Evolutionary conservation across 768 basidiomycete genomes (phyloP), one percentile per base, ranked within the genome.

Genomic region (Lentinula edodes): DNA sequence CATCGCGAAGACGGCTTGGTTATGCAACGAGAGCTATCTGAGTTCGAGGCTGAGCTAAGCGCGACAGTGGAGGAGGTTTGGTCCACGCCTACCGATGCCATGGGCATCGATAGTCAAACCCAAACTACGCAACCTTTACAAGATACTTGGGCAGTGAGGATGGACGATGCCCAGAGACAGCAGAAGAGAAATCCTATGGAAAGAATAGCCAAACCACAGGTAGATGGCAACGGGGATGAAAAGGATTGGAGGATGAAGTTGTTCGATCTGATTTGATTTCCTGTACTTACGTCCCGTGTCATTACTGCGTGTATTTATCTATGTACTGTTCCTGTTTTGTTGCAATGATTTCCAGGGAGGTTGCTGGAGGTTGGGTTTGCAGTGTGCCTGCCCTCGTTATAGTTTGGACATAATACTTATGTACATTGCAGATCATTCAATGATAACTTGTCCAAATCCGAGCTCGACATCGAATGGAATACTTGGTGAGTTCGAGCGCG

Each of bases 21-120:
- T 1, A 73, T 97, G 61, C 93, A 96, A 70, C 67, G 73, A 5
- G 83, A 86, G 48, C 72, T 93, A 1, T 63, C 66, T 3, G 71
- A 73, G 0, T 88, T 95, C 62, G 82, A 87, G 63, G 65, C 63
- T 35, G 87, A 89, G 72, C 67, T 90, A 12, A 71, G 74, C 8
- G 74, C 75, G 16, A 81, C 83, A 6, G 69, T 92, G 13, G 84
- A 88, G 13, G 85, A 84, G 61, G 80, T 89, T 8, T 94, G 91
- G 91, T 3, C 51, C 5, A 34, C 13, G 12, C 9, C 45, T 6
- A 1, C 13, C 18, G 48, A 50, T 38, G 13, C 8, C n/a, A 18
- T 6, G 39, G 57, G 23, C 34, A 0, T 18, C 18, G 42, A 58
- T 45, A 34, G 41, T 42, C 41, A 43, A 39, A 41, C 53, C 6